A percentile compares a stretch with the other conserved stretches of the same genome.
These are phyloP conservation scores for Neonectria ditissima DNA, from an alignment of 2,329 filamentous ascomycete genomes.

Conservation along the genomic window DNA sequence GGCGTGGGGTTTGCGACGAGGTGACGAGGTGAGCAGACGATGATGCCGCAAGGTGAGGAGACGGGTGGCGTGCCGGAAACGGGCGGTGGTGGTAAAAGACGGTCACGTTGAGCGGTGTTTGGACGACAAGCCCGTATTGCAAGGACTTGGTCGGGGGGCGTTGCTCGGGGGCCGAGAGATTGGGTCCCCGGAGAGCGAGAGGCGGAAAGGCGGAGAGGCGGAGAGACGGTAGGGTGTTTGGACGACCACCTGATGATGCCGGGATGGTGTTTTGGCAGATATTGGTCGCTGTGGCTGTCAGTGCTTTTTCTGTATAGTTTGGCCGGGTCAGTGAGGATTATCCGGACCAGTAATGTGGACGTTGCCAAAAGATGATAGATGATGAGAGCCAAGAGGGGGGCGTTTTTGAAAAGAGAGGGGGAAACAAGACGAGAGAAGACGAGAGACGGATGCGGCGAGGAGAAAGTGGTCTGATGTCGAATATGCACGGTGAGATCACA, in stretches of 20 bases:
- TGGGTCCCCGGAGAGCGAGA: slow-evolving; percentile 18
- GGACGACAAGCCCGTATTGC: slow-evolving; percentile 33
- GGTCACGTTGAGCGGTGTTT: slow-evolving; percentile 41
- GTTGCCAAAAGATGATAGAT: neutral
- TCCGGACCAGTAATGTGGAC: too few species aligned
- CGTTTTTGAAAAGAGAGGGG: neutral
- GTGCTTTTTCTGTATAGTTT: neutral
- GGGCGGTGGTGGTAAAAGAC: slow-evolving; percentile 23
- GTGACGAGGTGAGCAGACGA: slow-evolving; percentile 45
- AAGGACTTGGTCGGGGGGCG: slow-evolving; percentile 17
- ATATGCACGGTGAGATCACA: slow-evolving; percentile 39
- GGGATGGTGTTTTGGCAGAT: slow-evolving; percentile 24
- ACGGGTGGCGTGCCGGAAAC: slow-evolving; percentile 41
- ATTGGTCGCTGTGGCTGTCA: slow-evolving; percentile 7
- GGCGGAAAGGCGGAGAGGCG: neutral
- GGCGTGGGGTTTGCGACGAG: slow-evolving; percentile 41
- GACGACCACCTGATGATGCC: slow-evolving; percentile 29
- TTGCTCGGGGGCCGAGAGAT: slow-evolving; percentile 26
- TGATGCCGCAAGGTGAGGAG: slow-evolving; percentile 44
- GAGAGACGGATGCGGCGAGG: slow-evolving; percentile 29
- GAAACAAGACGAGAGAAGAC: slow-evolving; percentile 7
- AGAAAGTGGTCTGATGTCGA: slow-evolving; percentile 43
- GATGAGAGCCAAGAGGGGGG: neutral
- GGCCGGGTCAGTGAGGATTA: neutral
- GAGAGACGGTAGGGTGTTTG: slow-evolving; percentile 21